These are phyloP conservation scores for Termitomyces eurrhizus DNA, from an alignment of 768 basidiomycete species.

Conservation along the genomic window DNA sequence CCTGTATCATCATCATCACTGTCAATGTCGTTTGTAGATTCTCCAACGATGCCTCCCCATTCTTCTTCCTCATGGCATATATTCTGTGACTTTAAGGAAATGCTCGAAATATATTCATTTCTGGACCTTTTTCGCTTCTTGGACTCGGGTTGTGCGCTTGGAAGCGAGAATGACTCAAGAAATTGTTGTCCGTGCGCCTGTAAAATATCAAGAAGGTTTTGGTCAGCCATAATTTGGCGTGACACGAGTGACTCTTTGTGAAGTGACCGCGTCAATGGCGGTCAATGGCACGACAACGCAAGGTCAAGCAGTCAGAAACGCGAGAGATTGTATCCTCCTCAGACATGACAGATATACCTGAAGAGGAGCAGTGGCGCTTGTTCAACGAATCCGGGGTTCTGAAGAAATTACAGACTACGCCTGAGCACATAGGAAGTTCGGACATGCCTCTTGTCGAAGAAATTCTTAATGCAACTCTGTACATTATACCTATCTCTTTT, in stretches of 20 bases:
- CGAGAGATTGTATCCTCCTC: neutral
- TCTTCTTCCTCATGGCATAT: slow-evolving; percentile 29
- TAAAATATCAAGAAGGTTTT: slow-evolving; percentile 37
- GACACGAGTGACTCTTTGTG: slow-evolving; percentile 7
- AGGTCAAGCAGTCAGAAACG: slow-evolving; percentile 8
- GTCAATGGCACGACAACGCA: slow-evolving; percentile 26
- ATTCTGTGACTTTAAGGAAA: slow-evolving; percentile 6
- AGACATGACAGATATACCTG: slow-evolving; percentile 48
- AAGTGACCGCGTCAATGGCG: neutral
- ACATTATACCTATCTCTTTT: slow-evolving; percentile 73
- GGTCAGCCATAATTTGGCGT: slow-evolving; percentile 16
- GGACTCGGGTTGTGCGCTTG: slow-evolving; percentile 7
- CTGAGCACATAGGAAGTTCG: slow-evolving; percentile 23
- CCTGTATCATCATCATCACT: slow-evolving; percentile 10
- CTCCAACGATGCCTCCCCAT: slow-evolving; percentile 34
- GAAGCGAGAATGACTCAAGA: slow-evolving; percentile 35
- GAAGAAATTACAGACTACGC: slow-evolving; percentile 24
- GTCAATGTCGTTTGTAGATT: neutral
- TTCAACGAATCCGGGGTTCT: slow-evolving; percentile 64
- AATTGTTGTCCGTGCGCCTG: slow-evolving; percentile 47
- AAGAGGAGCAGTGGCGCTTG: slow-evolving; percentile 77
- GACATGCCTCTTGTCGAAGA: slow-evolving; percentile 57
- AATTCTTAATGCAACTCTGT: slow-evolving; percentile 58
- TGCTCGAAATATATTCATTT: slow-evolving; percentile 13
- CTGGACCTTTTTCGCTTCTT: slow-evolving; percentile 23